These are phyloP conservation scores for Fusarium domesticum DNA, from an alignment of 2,329 filamentous ascomycete genomes.

Conservation along the genomic window DNA sequence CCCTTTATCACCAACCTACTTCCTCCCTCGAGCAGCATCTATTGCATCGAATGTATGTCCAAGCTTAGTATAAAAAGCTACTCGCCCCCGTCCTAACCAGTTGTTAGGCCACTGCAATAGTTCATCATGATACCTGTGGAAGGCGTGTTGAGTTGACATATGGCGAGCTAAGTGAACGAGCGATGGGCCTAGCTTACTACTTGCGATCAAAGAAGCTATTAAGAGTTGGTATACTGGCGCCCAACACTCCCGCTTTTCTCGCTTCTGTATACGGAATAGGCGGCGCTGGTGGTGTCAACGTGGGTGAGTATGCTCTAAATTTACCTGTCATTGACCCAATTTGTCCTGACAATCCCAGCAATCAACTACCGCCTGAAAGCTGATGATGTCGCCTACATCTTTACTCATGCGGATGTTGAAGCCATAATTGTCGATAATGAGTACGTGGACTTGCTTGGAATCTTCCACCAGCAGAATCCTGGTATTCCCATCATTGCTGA, in stretches of 20 bases:
- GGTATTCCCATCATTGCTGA: constrained; percentile 74
- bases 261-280: constrained; percentile 86
- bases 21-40: background rate
- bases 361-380: constrained; percentile 65
- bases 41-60: background rate
- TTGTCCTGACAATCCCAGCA: constrained; percentile 27
- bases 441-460: constrained; percentile 66
- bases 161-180: constrained; percentile 77
- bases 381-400: constrained; percentile 88
- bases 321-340: background rate
- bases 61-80: background rate
- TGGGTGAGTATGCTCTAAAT: constrained; percentile 34
- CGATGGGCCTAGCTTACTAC: constrained; percentile 84
- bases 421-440: constrained; percentile 84
- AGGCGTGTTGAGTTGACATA: constrained; percentile 48
- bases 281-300: constrained; percentile 74
- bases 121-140: background rate
- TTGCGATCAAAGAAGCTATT: constrained; percentile 69
- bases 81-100: background rate
- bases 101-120: background rate
- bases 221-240: constrained; percentile 79
- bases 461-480: constrained; percentile 60
- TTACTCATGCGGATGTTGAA: constrained; percentile 83
- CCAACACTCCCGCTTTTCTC: constrained; percentile 93
- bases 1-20: background rate